Evolutionary conservation across 495 filamentous ascomycete genomes (phyloP), one percentile per base, ranked within the genome.

Genomic region (Emericellopsis terricola): DNA sequence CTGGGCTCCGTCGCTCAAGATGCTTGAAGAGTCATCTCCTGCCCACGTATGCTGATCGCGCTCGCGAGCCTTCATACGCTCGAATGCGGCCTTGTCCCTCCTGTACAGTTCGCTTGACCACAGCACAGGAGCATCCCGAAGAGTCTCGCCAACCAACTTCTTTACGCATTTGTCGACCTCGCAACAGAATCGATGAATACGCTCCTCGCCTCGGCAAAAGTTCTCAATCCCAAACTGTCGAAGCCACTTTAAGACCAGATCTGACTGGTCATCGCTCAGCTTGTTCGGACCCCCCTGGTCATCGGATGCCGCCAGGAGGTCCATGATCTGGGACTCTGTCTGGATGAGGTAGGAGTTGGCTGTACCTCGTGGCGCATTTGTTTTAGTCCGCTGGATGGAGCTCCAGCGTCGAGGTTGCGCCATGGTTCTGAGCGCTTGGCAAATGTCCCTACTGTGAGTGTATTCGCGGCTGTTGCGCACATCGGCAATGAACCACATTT

Each of bases 401-500:
- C 53, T 50, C 53, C 59, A 64, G 41, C 58, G 56, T 15, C 65
- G 58, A 23, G 68, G 68, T 43, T 59, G 56, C n/a, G 70, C 76
- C 89, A 97, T 97, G n/a, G 75, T 80, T 51, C 86, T 89, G 29
- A 97, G 56, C 19, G 89, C 89, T 37, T 76, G 64, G 8, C 84
- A 81, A 8, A 97, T 76, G 49, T 87, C 77, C 38, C 76, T 75
- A 15, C 84, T 84, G 50, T 91, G 80, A 38, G 92, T 87, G 46
- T 94, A 97, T 2, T 72, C 68, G 28, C 72, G 81, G 13, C 87
- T 94, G 46, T 93, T 87, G 36, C 79, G 76, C 28, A 96, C 89
- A 52, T 96, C 89, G 4, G 86, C 92, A 42, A 89, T 81, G 51
- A 93, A 97, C 89, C 89, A 97, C 82, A 94, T 93, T 63, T 96